A percentile compares a stretch with the other conserved stretches of the same genome.
Evolutionary conservation across 352 stramenopile genomes (phyloP).

Genomic region (Thalassiosira exigua): DNA sequence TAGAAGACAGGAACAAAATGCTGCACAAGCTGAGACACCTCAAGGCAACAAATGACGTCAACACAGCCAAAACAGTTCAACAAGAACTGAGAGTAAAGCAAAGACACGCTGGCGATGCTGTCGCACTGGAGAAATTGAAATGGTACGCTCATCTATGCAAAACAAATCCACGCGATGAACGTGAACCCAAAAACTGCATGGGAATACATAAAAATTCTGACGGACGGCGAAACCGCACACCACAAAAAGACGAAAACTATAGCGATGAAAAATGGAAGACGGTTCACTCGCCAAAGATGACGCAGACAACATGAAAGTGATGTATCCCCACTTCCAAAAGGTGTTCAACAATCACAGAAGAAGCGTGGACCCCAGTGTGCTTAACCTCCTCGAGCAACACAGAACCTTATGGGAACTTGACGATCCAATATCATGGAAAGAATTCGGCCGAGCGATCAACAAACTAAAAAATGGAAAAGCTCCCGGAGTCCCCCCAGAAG

Average conservation of each 20-base stretch:
- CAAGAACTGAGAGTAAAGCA: neutral
- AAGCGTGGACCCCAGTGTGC: too few species aligned
- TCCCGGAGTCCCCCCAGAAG: slow-evolving; percentile 15
- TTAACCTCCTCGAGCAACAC: slow-evolving; percentile 22
- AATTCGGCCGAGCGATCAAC: slow-evolving; percentile 27
- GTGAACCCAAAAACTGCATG: neutral
- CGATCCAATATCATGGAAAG: slow-evolving; percentile 8
- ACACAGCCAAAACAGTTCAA: neutral
- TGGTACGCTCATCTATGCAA: neutral
- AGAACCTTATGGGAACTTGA: neutral
- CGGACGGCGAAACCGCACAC: slow-evolving; percentile 2
- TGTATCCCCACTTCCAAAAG: slow-evolving; percentile 14
- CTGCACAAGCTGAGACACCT: neutral
- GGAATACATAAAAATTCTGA: slow-evolving; percentile 4
- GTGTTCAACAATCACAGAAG: slow-evolving; percentile 36
- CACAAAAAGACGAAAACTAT: slow-evolving; percentile 16
- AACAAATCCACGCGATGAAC: slow-evolving; percentile 3
- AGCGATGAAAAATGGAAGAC: slow-evolving; percentile 9
- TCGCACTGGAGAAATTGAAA: neutral
- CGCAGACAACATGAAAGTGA: slow-evolving; percentile 28
- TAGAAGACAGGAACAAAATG: neutral
- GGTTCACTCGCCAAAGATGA: slow-evolving; percentile 26
- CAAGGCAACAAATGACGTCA: neutral
- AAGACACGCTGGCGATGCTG: neutral
- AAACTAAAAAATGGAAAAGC: slow-evolving; percentile 35